Conservation (phyloP, 495 filamentous ascomycete species). For the Acidiella bohemica region DNA sequence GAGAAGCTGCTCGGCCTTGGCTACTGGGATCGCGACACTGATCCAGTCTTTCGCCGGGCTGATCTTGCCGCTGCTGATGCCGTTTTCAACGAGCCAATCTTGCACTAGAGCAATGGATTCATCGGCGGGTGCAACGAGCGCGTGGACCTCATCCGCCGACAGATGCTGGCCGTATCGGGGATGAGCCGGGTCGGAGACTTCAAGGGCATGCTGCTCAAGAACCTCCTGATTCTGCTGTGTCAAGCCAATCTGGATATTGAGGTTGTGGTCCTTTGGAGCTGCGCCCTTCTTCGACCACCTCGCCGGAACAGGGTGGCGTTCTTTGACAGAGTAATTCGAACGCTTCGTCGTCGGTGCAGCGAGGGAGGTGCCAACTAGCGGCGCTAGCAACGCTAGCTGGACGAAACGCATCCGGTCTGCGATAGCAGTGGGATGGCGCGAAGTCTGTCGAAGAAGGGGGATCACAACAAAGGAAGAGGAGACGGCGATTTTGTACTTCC, state of each 20-base stretch:
- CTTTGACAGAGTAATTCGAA: slow-evolving; percentile 37
- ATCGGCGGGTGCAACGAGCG: slow-evolving; percentile 27
- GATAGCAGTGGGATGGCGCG: no score
- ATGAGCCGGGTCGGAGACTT: slow-evolving; percentile 34
- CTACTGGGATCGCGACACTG: slow-evolving; percentile 26
- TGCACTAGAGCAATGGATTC: slow-evolving; percentile 26
- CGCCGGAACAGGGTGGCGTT: slow-evolving; percentile 36
- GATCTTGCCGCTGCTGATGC: slow-evolving; percentile 20
- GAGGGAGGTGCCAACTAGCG: no score
- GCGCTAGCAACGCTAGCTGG: no score
- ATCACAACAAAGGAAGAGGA: no score
- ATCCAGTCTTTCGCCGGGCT: slow-evolving; percentile 34
- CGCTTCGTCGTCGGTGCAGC: no score
- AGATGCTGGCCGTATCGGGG: slow-evolving; percentile 29
- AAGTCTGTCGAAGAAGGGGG: no score
- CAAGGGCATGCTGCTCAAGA: slow-evolving; percentile 31
- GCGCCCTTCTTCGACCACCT: slow-evolving; percentile 36
- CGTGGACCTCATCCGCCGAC: slow-evolving; percentile 27
- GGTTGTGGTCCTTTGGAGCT: slow-evolving; percentile 29
- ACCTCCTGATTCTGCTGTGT: slow-evolving; percentile 34
- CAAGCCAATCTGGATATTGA: slow-evolving; percentile 32
- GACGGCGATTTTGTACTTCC: no score
- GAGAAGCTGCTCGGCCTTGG: slow-evolving; percentile 29
- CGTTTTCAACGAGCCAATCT: slow-evolving; percentile 34
- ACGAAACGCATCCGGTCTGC: no score